Base-by-base conservation (phyloP, 345 rosid species). In the Anacardium occidentale region DNA sequence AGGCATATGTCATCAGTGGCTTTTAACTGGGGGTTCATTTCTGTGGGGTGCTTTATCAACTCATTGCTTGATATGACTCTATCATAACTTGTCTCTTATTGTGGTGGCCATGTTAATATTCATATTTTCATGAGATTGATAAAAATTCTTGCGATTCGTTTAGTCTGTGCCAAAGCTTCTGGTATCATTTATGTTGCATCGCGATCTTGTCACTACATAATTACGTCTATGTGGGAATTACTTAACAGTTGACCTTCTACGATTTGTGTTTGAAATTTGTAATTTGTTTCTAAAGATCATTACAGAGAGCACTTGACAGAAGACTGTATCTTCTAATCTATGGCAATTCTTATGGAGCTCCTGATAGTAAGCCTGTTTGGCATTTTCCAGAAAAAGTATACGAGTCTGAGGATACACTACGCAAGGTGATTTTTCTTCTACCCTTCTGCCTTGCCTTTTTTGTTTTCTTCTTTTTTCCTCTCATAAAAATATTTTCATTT, bases 311-410 rank as follows among this genome's bases (percentile, higher is more conserved):
- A 68, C 94, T 95, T 45, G 99, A 92, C 83, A 84, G 89, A 75
- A 87, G 94, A 45, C 78, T 92, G 70, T 95, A 91, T 79, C 97
- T 95, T 77, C 89, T 95, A 74, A 74, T 95, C 63, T 87, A 82
- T 62, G 91, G 99, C 32, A 82, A 85, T 34, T 24, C 87, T 24
- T 77, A 54, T 58, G 87, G 90, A 69, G 83, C 94, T 80, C 81
- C 93, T 25, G 74, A 62, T 57, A 85, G 78, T 72, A 76, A 87
- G 65, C 92, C 94, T 2, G 85, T 80, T 66, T 95, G 99, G 99
- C 99, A 92, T 84, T 95, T 95, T 78, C 99, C 98, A 0, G 94
- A 92, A 73, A 92, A 95, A 79, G 82, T 88, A 37, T 89, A 91
- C 1, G 91, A 89, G 70, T 85, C 94, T 45, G 99, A 95, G 85